Percentiles rank a stretch among this genome's conserved stretches.
Conservation (phyloP, 176 grass and related monocot genomes). For the Hordeum vulgare region MorexV3_pseudomolecules_assembly NC_058518.1:293565309-293565808, state of each 20-base stretch:
- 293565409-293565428: too few species aligned
- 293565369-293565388: too few species aligned
- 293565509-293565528: not conserved
- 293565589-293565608: not conserved
- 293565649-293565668: slow-evolving; percentile 18
- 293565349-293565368: too few species aligned
- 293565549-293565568: not conserved
- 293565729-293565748: slow-evolving; percentile 26
- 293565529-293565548: not conserved
- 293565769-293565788: slow-evolving; percentile 9
- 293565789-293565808: slow-evolving; percentile 18
- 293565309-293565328: too few species aligned
- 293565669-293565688: not conserved
- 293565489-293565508: not conserved
- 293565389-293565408: too few species aligned
- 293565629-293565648: not conserved
- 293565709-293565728: not conserved
- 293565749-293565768: slow-evolving; percentile 14
- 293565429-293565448: too few species aligned
- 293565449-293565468: too few species aligned
- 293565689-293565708: slow-evolving; percentile 23
- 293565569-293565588: not conserved
- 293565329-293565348: too few species aligned
- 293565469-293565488: too few species aligned
- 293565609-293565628: not conserved